Percentiles rank a stretch among this genome's conserved stretches.
phyloP scores from a whole-genome alignment of 148 eudicot genomes.

The Heliamphora exappendiculata region DNA sequence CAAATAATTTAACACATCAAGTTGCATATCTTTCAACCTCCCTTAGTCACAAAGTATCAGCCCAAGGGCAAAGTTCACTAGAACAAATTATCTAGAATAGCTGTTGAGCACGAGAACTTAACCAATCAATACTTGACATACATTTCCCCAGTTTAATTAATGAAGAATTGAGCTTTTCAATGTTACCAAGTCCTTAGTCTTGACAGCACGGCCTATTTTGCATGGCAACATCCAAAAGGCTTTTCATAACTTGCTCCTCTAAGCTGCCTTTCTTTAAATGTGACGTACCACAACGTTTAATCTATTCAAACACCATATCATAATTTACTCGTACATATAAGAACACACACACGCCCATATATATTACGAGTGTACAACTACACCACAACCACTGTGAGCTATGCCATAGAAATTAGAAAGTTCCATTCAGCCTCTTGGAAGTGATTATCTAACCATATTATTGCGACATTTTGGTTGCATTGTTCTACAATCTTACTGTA shows the following conservation, averaged over 20 bases:
- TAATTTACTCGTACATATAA: neutral
- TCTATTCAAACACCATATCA: neutral
- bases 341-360: no score
- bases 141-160: neutral
- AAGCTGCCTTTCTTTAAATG: neutral
- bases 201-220: neutral
- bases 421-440: neutral
- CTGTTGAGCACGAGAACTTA: neutral
- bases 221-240: neutral
- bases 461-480: neutral
- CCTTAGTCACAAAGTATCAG: neutral
- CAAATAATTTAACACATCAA: neutral
- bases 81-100: neutral
- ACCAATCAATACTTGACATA: neutral
- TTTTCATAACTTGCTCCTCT: neutral
- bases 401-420: no score
- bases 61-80: neutral
- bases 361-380: no score
- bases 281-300: neutral
- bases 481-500: neutral
- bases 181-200: neutral
- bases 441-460: neutral
- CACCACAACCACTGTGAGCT: no score
- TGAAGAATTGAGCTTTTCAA: neutral
- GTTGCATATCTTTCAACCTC: neutral